Evolutionary conservation across 495 filamentous ascomycete species (phyloP).

Genomic region (Antarctomyces pellizariae): DNA sequence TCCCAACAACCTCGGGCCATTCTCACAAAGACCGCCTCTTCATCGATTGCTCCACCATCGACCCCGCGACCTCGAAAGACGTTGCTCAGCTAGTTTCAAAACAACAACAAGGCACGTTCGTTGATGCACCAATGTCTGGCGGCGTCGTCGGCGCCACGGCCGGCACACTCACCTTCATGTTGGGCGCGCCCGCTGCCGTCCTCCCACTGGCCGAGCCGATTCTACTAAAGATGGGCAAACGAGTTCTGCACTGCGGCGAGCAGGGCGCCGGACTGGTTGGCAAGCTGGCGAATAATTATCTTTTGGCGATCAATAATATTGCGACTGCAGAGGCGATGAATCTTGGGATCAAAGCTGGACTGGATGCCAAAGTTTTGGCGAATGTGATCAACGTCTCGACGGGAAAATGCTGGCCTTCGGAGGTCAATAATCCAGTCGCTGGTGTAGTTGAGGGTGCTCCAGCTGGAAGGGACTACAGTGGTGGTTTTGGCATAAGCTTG

Average conservation of each 20-base stretch:
- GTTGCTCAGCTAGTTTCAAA: slow-evolving; percentile 37
- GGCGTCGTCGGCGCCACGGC: slow-evolving; percentile 61
- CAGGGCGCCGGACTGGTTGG: slow-evolving; percentile 63
- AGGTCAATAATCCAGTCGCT: slow-evolving; percentile 80
- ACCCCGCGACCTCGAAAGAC: slow-evolving; percentile 48
- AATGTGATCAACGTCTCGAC: slow-evolving; percentile 68
- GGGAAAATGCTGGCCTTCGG: slow-evolving; percentile 76
- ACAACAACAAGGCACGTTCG: slow-evolving; percentile 31
- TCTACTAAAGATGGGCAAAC: slow-evolving; percentile 58
- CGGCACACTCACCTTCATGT: slow-evolving; percentile 66
- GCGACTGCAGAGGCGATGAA: slow-evolving; percentile 87
- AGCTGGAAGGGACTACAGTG: slow-evolving; percentile 47
- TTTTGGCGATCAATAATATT: slow-evolving; percentile 80
- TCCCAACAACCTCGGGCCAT: slow-evolving; percentile 11
- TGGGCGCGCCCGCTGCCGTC: slow-evolving; percentile 38
- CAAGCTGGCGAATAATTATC: slow-evolving; percentile 87
- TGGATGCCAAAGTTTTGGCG: slow-evolving; percentile 57
- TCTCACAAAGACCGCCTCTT: slow-evolving; percentile 32
- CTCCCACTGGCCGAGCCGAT: slow-evolving; percentile 36
- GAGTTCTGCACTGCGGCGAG: slow-evolving; percentile 54
- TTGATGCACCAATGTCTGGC: slow-evolving; percentile 71
- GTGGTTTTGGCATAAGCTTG: slow-evolving; percentile 61
- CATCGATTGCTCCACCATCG: slow-evolving; percentile 73
- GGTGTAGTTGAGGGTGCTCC: slow-evolving; percentile 56
- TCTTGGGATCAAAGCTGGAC: slow-evolving; percentile 60